These are phyloP conservation scores for Populus ilicifolia DNA, from an alignment of 345 rosid species.

Conservation along the genomic window DNA sequence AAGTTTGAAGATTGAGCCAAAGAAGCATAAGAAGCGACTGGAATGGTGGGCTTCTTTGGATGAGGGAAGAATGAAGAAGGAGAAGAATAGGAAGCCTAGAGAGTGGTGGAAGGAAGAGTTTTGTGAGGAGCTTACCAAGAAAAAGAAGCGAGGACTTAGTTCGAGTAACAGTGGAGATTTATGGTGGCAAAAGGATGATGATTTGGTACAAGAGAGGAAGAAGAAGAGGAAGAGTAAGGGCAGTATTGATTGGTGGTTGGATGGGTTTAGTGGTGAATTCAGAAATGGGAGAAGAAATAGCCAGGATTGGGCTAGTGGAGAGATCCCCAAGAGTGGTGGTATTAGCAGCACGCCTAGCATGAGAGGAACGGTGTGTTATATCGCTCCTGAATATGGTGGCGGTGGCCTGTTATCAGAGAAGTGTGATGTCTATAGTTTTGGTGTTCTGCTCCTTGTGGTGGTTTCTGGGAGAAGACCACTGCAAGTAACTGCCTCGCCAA, in stretches of 20 bases:
- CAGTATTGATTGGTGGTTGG: conserved; percentile 55
- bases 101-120: conserved; percentile 92
- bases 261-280: conserved; percentile 53
- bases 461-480: conserved; percentile 70
- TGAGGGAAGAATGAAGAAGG: conserved; percentile 30
- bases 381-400: conserved; percentile 77
- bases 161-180: conserved; percentile 44
- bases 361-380: conserved; percentile 84
- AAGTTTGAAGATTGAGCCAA: conserved; percentile 27
- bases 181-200: conserved; percentile 67
- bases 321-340: conserved; percentile 71
- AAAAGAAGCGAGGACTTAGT: conserved; percentile 43
- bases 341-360: conserved; percentile 79
- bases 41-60: conserved; percentile 34
- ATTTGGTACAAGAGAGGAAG: conserved; percentile 32
- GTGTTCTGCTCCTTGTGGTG: conserved; percentile 62
- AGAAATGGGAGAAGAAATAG: conserved; percentile 41
- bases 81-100: conserved; percentile 58
- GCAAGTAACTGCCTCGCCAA: conserved; percentile 71
- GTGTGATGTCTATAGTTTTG: conserved; percentile 75
- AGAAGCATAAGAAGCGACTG: conserved; percentile 24
- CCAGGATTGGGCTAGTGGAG: conserved; percentile 62
- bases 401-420: conserved; percentile 64
- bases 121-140: conserved; percentile 64
- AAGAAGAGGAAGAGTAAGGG: conserved; percentile 45